A percentile compares a stretch with the other conserved stretches of the same genome.
Evolutionary conservation across 306 rosid species (phyloP).

Genomic region (Ormosia semicastrata): DNA sequence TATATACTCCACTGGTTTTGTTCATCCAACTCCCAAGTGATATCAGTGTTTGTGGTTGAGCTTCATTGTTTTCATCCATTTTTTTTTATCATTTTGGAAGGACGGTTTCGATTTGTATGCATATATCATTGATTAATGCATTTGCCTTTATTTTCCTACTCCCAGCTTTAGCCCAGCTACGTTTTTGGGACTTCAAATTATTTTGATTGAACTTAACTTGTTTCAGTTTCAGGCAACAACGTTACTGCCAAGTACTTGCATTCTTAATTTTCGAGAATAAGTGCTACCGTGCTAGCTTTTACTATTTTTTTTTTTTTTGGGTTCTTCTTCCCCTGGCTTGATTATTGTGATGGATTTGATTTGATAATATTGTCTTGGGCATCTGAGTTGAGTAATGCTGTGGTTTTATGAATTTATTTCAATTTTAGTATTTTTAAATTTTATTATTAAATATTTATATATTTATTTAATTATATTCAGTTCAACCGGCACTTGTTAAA

Average conservation of each 20-base stretch:
- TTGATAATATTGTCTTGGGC: conserved; percentile 17
- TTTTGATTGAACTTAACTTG: conserved; percentile 9
- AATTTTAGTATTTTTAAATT: too few species aligned
- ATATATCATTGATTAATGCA: background rate
- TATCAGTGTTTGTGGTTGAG: background rate
- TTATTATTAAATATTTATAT: too few species aligned
- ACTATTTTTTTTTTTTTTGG: background rate
- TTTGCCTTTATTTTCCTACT: background rate
- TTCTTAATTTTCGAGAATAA: background rate
- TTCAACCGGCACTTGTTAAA: too few species aligned
- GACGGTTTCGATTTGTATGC: background rate
- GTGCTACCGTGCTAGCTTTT: too few species aligned
- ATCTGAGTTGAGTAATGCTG: too few species aligned
- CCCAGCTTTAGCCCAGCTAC: background rate
- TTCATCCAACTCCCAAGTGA: background rate
- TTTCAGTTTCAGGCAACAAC: background rate
- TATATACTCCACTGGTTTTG: background rate
- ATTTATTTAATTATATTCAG: too few species aligned
- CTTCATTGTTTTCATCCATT: background rate
- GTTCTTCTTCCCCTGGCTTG: background rate
- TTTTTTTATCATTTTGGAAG: background rate
- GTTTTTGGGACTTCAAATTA: background rate
- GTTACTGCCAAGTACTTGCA: background rate
- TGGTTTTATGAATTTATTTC: too few species aligned
- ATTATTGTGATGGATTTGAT: conserved; percentile 17